Base-by-base conservation (phyloP, 2,329 filamentous ascomycete species). In the Thelonectria rubi region DNA sequence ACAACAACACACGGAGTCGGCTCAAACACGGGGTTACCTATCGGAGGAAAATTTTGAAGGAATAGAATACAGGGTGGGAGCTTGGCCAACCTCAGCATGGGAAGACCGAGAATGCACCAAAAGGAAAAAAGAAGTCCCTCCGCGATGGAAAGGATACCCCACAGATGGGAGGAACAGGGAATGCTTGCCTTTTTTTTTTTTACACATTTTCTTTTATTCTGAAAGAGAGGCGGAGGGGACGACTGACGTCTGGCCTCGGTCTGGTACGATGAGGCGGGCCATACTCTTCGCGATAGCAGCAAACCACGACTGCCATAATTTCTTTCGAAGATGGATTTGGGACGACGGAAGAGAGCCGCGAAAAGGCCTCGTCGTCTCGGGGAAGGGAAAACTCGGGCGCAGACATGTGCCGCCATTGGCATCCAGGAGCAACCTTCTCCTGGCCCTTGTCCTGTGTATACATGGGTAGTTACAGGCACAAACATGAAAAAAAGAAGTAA, bases 391-490 rank as follows among this genome's bases (percentile, higher is more conserved):
- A 64, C 60, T 67, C 59, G 60, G 66, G 66, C 68, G 60, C 60
- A 62, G 48, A 62, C 63, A 32, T 47, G 53, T 70, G 64, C 55
- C 65, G 61, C 57, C 24, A 60, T 54, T 68, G 68, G 62, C 64
- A 70, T 66, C 54, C 52, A 65, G 64, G 65, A 65, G 67, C 56
- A 56, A 50, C 60, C 62, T 65, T 72, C 67, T 71, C 66, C 64
- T 49, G 49, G 59, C 64, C 62, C 43, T 34, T 34, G 60, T 69
- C 69, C 71, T 75, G 68, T 75, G 72, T 75, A 74, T 77, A 75
- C 73, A 72, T 76, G 78, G 43, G 74, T 72, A 78, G 73, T 75
- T 73, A 76, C 73, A 78, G 71, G 73, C 72, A 74, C 69, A 74
- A 74, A 34, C 32, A 12, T 7, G 3, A 30, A 74, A 71, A 76